These are phyloP conservation scores for Mycena leptocephala DNA, from an alignment of 768 basidiomycete species.

Conservation along the genomic window DNA sequence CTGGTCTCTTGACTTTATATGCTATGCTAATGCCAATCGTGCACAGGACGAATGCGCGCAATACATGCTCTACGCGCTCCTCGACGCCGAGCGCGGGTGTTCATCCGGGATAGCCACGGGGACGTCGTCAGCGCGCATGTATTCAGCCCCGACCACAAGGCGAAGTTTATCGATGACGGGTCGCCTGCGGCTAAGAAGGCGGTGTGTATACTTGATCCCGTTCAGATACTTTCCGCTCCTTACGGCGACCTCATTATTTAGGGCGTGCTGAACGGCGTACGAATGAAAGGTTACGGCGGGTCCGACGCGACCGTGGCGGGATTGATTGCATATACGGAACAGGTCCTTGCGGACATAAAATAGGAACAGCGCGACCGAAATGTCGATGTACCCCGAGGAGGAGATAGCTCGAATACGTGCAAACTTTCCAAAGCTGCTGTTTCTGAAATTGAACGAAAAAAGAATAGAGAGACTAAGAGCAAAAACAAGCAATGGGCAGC, in stretches of 20 bases:
- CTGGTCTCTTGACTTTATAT: too few relatives aligned
- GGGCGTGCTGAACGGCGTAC: slow-evolving; percentile 6
- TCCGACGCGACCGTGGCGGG: not conserved
- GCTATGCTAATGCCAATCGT: too few relatives aligned
- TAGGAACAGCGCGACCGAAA: too few relatives aligned
- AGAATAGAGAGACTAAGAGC: too few relatives aligned
- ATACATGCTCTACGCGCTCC: slow-evolving; percentile 6
- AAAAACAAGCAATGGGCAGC: too few relatives aligned
- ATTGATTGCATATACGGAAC: not conserved
- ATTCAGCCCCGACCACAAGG: not conserved
- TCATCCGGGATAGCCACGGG: not conserved
- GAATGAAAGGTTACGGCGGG: slow-evolving; percentile 24
- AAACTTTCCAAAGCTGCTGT: too few relatives aligned
- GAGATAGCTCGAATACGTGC: too few relatives aligned
- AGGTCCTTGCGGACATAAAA: too few relatives aligned
- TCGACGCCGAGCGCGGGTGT: slow-evolving; percentile 12
- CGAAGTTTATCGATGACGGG: not conserved
- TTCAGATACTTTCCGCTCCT: not conserved
- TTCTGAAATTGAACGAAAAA: too few relatives aligned
- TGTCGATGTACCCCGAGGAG: too few relatives aligned
- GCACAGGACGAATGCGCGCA: slow-evolving; percentile 20
- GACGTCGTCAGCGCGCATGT: not conserved
- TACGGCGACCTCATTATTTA: not conserved
- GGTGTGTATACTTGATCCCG: not conserved
- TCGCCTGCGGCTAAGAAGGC: not conserved